phyloP scores from a whole-genome alignment of 176 grass and related monocot genomes.

The Carex pumila region DNA sequence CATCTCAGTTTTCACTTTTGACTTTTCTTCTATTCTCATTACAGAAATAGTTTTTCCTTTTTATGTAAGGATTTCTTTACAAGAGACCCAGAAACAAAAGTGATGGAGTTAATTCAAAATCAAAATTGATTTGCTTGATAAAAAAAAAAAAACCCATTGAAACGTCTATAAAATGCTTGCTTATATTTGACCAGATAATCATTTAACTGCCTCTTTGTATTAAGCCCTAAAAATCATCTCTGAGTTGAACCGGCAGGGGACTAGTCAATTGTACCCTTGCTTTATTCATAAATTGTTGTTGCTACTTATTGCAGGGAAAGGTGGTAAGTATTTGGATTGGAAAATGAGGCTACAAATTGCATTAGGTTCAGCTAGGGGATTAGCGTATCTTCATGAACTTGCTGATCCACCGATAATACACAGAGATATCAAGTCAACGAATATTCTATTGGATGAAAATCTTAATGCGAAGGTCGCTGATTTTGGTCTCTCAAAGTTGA shows the following conservation, averaged over 20 bases:
- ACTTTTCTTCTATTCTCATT: background rate
- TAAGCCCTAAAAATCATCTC: background rate
- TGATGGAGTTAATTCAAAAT: background rate
- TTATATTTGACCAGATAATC: background rate
- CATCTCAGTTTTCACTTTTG: background rate
- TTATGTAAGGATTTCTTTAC: background rate
- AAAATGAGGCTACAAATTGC: constrained; percentile 62
- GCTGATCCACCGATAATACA: constrained; percentile 83
- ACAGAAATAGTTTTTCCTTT: background rate
- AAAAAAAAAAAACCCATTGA: background rate
- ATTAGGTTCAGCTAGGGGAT: constrained; percentile 71
- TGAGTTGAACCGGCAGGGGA: background rate
- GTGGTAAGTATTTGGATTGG: constrained; percentile 55
- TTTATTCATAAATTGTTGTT: constrained; percentile 8
- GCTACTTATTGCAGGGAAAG: constrained; percentile 36
- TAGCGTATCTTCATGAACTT: constrained; percentile 82
- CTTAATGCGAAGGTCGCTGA: constrained; percentile 82
- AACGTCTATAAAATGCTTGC: background rate
- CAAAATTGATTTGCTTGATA: background rate
- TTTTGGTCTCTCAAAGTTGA: constrained; percentile 76
- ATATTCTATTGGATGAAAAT: constrained; percentile 81
- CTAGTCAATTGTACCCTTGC: background rate
- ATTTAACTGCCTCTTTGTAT: background rate
- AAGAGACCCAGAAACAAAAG: background rate
- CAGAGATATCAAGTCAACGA: constrained; percentile 84